Evolutionary conservation across 2,329 filamentous ascomycete species (phyloP).

Genomic region (Rhinocladiella similis): DNA sequence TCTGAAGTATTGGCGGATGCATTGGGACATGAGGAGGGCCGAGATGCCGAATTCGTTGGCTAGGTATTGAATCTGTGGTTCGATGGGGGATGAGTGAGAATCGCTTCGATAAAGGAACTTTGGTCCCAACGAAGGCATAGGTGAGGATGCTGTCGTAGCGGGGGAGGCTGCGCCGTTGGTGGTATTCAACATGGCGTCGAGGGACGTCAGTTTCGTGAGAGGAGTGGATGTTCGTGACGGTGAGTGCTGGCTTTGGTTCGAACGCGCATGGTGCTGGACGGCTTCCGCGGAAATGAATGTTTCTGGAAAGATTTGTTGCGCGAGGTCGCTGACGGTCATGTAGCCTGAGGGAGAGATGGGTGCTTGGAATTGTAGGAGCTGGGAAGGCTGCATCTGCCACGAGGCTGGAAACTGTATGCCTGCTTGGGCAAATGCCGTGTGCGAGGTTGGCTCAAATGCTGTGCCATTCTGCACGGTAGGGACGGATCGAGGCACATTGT

Average conservation of each 20-base stretch:
- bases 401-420: conserved; percentile 28
- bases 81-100: conserved; percentile 20
- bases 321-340: conserved; percentile 29
- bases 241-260: conserved; percentile 9
- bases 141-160: conserved; percentile 24
- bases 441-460: conserved; percentile 20
- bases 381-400: conserved; percentile 27
- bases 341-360: conserved; percentile 27
- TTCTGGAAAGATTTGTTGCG: conserved; percentile 30
- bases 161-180: conserved; percentile 13
- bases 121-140: conserved; percentile 22
- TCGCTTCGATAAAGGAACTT: conserved; percentile 28
- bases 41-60: conserved; percentile 29
- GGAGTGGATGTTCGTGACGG: conserved; percentile 20
- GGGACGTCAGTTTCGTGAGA: conserved; percentile 19
- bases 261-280: conserved; percentile 2
- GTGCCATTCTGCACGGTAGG: conserved; percentile 22
- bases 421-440: conserved; percentile 26
- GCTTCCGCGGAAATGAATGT: background rate
- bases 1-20: conserved; percentile 29
- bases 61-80: conserved; percentile 22
- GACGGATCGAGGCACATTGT: conserved; percentile 24
- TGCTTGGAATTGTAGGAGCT: conserved; percentile 27
- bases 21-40: conserved; percentile 29
- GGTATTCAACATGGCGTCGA: conserved; percentile 22